Evolutionary conservation across 73 alveolate species (phyloP), one percentile per base, ranked within the genome.

Genomic region (Paramecium octaurelia): DNA sequence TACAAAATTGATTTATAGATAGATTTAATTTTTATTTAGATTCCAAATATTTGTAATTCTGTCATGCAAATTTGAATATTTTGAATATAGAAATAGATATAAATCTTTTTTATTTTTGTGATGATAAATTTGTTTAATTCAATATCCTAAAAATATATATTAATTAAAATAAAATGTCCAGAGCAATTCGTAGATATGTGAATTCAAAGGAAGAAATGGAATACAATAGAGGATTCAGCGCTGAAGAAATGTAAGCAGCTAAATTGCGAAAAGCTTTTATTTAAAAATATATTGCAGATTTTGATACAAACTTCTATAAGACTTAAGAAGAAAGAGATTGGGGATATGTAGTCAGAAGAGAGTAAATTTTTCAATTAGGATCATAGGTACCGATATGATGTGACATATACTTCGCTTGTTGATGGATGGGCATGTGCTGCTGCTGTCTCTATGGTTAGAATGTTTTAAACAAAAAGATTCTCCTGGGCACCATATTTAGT

Each of bases 271-370:
- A 44, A 58, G 94, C 46, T 14, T 93, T 93, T 31, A 38, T 93
- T 20, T 68, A 40, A 54, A 87, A 93, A 54, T 93, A 44, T 59
- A 94, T 91, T 21, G 92, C 93, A 31, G 93, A 93, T 38, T 76
- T 59, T 44, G 93, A 92, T 68, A 38, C 92, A 23, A 88, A 92
- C 46, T 68, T 59, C 71, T 96, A 92, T 69, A 88, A 86, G 76
- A 96, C 99, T 44, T 95, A 95, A 59, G 93, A 76, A 44, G 99
- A 96, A 88, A 95, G 96, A 88, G 99, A 96, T 80, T 96, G 99
- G 99, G 96, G 97, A 58, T 95, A 94, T 85, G 87, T 96, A 44
- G 97, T 95, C 36, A 93, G 95, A 85, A 92, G 98, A 93, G 99
- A 96, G 92, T 93, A 95, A 3, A 21, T 36, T 77, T 23, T 3